Evolutionary conservation across 495 filamentous ascomycete genomes (phyloP).

Genomic region (Achaetomiella virescens): DNA sequence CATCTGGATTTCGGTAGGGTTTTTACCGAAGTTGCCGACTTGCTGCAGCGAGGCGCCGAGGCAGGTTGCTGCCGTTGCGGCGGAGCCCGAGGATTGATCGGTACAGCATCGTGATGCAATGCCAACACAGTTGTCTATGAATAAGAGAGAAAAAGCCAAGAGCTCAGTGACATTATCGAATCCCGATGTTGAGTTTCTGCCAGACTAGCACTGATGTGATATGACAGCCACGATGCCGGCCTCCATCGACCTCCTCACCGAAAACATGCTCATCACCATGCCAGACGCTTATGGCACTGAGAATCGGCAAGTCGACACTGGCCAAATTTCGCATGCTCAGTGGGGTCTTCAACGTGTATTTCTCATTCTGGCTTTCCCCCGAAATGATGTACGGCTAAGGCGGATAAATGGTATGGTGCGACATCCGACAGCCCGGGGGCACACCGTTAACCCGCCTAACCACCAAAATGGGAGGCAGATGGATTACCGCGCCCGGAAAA

Average conservation of each 20-base stretch:
- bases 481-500: too few relatives aligned
- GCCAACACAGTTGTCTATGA: too few relatives aligned
- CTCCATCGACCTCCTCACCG: too few relatives aligned
- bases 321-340: neutral
- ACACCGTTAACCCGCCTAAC: neutral
- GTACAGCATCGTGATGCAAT: conserved; percentile 21
- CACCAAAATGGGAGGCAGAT: neutral
- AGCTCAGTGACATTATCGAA: too few relatives aligned
- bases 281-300: conserved; percentile 4
- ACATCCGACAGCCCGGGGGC: too few relatives aligned
- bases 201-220: too few relatives aligned
- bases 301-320: conserved; percentile 7
- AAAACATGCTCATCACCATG: neutral
- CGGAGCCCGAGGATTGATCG: conserved; percentile 15
- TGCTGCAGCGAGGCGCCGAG: conserved; percentile 31
- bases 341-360: neutral
- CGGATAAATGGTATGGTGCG: conserved; percentile 3
- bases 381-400: neutral
- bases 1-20: conserved; percentile 35
- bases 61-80: conserved; percentile 15
- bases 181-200: too few relatives aligned
- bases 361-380: neutral
- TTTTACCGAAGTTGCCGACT: conserved; percentile 32
- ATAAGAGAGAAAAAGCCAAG: too few relatives aligned
- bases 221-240: neutral